A percentile compares a stretch with the other conserved stretches of the same genome.
Conservation (phyloP, 1,139 yeast species). For the Scheffersomyces illinoinensis region DNA sequence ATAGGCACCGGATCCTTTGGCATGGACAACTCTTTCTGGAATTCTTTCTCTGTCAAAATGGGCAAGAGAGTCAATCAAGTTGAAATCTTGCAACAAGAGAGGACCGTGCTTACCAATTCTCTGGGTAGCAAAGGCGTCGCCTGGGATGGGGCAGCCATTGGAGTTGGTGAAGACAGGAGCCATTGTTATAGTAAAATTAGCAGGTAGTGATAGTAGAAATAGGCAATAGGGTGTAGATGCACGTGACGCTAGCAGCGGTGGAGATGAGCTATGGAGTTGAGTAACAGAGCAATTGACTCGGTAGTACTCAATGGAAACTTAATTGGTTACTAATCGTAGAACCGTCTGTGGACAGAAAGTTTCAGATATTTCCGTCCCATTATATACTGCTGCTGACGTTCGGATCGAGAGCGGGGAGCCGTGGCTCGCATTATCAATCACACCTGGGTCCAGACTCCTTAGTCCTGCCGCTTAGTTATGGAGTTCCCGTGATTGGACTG, state of each 20-base stretch:
- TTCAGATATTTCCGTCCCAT: not conserved
- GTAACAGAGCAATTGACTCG: not conserved
- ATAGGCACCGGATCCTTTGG: constrained; percentile 86
- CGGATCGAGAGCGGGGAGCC: not conserved
- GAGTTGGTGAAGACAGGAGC: constrained; percentile 62
- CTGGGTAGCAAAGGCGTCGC: constrained; percentile 68
- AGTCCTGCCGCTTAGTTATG: not conserved
- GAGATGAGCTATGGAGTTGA: not conserved
- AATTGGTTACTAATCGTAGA: not conserved
- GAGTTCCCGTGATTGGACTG: not conserved
- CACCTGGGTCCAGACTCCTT: not conserved
- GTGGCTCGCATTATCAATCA: not conserved
- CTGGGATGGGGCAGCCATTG: constrained; percentile 68
- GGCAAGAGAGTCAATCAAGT: constrained; percentile 73
- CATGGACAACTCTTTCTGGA: constrained; percentile 90
- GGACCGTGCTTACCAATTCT: constrained; percentile 77
- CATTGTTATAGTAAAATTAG: constrained; percentile 7
- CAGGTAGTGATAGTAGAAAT: not conserved
- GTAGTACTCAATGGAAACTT: not conserved
- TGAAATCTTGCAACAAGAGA: constrained; percentile 73
- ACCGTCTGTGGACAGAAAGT: not conserved
- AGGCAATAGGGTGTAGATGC: not conserved
- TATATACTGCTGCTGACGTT: not conserved
- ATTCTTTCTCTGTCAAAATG: constrained; percentile 87
- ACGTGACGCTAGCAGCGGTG: not conserved